A percentile compares a stretch with the other conserved stretches of the same genome.
Evolutionary conservation across 2,329 filamentous ascomycete genomes (phyloP).

Genomic region (Parasarocladium wereldwijsianum): DNA sequence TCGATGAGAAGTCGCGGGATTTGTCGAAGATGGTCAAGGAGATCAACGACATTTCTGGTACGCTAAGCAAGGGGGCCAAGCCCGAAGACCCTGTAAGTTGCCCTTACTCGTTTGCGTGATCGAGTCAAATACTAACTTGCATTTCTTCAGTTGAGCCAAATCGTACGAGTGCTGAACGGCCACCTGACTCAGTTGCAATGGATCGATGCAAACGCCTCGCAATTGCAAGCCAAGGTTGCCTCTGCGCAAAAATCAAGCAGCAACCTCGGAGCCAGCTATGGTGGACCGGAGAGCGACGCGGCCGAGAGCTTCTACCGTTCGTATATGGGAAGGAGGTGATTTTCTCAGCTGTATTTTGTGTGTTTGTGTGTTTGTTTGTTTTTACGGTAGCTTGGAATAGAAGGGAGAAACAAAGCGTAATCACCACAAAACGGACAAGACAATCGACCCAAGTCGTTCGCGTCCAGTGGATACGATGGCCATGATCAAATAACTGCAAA

Average conservation of each 20-base stretch:
- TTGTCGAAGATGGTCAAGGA: conserved; percentile 95
- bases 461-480: too few relatives aligned
- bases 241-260: conserved; percentile 69
- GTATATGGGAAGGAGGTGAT: conserved; percentile 60
- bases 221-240: conserved; percentile 68
- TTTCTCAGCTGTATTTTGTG: background rate
- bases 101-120: conserved; percentile 7
- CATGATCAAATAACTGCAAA: too few relatives aligned
- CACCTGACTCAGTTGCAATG: conserved; percentile 85
- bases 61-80: conserved; percentile 77
- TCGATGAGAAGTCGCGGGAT: conserved; percentile 90
- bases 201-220: conserved; percentile 75
- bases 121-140: conserved; percentile 12
- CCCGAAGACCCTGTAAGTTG: conserved; percentile 68
- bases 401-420: too few relatives aligned
- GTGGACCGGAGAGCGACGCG: conserved; percentile 50
- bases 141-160: conserved; percentile 62
- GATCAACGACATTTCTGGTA: conserved; percentile 86
- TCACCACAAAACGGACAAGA: too few relatives aligned
- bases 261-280: conserved; percentile 40
- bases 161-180: conserved; percentile 86
- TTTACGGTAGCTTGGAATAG: too few relatives aligned
- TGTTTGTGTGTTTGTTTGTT: too few relatives aligned
- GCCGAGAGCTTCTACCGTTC: conserved; percentile 86
- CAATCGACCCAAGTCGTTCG: too few relatives aligned